phyloP scores from a whole-genome alignment of 2,329 filamentous ascomycete species.

The Trichoderma aggressivum region DNA sequence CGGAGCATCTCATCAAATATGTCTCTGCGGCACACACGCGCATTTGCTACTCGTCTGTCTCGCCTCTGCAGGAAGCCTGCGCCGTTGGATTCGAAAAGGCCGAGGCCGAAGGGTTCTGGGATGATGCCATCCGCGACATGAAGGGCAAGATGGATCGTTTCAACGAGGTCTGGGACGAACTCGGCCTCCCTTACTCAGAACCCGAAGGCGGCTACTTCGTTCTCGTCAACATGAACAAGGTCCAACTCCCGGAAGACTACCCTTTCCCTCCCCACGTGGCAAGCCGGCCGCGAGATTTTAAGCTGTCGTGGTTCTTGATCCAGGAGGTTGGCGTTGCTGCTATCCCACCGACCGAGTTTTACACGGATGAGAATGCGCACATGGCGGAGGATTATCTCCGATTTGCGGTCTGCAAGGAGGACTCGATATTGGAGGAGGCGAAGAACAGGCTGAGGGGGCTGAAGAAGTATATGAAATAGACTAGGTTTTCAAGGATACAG shows the following conservation, averaged over 20 bases:
- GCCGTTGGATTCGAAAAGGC: slow-evolving; percentile 94
- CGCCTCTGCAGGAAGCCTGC: slow-evolving; percentile 88
- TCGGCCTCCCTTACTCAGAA: slow-evolving; percentile 77
- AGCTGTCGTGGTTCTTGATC: slow-evolving; percentile 94
- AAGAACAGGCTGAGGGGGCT: slow-evolving; percentile 71
- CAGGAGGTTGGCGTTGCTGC: slow-evolving; percentile 93
- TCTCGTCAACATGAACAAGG: slow-evolving; percentile 86
- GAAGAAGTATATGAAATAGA: slow-evolving; percentile 62
- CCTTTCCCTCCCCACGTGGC: slow-evolving; percentile 87
- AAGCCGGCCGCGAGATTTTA: slow-evolving; percentile 83
- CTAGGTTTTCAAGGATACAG: neutral
- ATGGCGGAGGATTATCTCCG: slow-evolving; percentile 90
- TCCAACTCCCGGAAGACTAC: slow-evolving; percentile 79
- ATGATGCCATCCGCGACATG: slow-evolving; percentile 79
- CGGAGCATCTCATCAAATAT: slow-evolving; percentile 82
- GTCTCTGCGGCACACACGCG: slow-evolving; percentile 90
- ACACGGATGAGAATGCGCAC: slow-evolving; percentile 77
- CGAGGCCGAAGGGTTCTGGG: slow-evolving; percentile 82
- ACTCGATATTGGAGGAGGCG: slow-evolving; percentile 75
- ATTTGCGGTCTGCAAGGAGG: slow-evolving; percentile 95
- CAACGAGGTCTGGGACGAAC: slow-evolving; percentile 75
- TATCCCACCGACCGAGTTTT: slow-evolving; percentile 96
- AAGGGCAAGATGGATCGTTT: slow-evolving; percentile 83
- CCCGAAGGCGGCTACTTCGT: slow-evolving; percentile 98
- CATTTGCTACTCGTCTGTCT: slow-evolving; percentile 93